These are phyloP conservation scores for Fraxinus dipetala DNA, from an alignment of 305 asterid genomes.

Conservation along the genomic window DNA sequence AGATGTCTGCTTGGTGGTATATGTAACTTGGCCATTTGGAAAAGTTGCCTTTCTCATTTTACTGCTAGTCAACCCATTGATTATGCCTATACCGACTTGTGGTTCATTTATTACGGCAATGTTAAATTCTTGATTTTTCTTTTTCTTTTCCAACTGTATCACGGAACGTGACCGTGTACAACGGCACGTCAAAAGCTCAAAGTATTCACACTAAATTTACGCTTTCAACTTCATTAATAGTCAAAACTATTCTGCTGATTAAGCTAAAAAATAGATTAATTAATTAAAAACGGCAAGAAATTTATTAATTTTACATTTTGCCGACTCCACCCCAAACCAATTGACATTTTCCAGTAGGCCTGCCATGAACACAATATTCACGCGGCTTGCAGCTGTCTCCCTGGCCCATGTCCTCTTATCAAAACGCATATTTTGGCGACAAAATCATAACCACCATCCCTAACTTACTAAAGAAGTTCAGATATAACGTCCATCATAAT, in stretches of 20 bases:
- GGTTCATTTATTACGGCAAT: not conserved
- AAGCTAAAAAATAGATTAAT: not conserved
- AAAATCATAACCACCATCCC: not conserved
- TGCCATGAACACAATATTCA: not conserved
- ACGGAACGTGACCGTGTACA: not conserved
- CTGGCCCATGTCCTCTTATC: not conserved
- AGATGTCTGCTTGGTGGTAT: not conserved
- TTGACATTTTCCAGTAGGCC: not conserved
- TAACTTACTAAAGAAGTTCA: not conserved
- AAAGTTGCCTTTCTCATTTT: not conserved
- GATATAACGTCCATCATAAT: not conserved
- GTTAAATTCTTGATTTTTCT: not conserved
- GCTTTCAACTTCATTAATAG: not conserved
- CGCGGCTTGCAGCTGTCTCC: slow-evolving; percentile 10
- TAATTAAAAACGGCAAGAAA: not conserved
- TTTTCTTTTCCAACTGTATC: not conserved
- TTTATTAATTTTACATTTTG: not conserved
- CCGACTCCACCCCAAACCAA: not conserved
- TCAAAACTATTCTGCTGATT: not conserved
- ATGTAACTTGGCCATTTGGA: not conserved
- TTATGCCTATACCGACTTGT: not conserved
- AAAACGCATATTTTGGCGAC: not conserved
- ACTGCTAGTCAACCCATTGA: not conserved
- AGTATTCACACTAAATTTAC: not conserved
- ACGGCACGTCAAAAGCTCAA: not conserved